Percentiles rank a stretch among this genome's conserved stretches.
These are phyloP conservation scores for Ceratorhiza oryzae-sativae DNA, from an alignment of 1,284 basidiomycete genomes.

Conservation along the genomic window DNA sequence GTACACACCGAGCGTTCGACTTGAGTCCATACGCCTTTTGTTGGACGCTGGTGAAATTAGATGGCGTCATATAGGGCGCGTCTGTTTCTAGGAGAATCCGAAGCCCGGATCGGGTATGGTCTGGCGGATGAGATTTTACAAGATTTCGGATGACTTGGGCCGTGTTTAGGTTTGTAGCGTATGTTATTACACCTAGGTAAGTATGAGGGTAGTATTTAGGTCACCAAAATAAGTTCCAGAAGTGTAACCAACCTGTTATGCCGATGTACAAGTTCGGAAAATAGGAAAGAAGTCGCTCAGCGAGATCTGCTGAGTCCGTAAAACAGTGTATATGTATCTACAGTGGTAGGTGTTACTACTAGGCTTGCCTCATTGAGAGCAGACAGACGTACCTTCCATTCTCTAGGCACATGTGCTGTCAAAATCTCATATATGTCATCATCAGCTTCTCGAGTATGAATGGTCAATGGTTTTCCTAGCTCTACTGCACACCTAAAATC, in stretches of 20 bases:
- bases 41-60: conserved; percentile 57
- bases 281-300: conserved; percentile 69
- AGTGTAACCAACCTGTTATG: conserved; percentile 63
- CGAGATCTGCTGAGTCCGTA: conserved; percentile 78
- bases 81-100: conserved; percentile 82
- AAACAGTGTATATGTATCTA: conserved; percentile 83
- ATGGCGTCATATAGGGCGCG: conserved; percentile 82
- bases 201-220: conserved; percentile 2
- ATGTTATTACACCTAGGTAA: conserved; percentile 73
- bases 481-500: conserved; percentile 60
- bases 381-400: conserved; percentile 62
- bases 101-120: conserved; percentile 49
- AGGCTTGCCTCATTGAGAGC: too few species aligned
- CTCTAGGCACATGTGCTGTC: conserved; percentile 71
- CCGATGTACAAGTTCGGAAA: conserved; percentile 83
- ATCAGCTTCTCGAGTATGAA: conserved; percentile 82
- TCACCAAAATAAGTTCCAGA: neutral
- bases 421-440: conserved; percentile 78
- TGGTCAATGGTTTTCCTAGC: conserved; percentile 74
- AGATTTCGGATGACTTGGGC: conserved; percentile 57
- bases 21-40: conserved; percentile 34
- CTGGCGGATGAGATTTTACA: conserved; percentile 5
- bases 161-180: conserved; percentile 73
- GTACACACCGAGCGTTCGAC: conserved; percentile 22
- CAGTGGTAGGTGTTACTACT: neutral